Percentiles rank a stretch among this genome's conserved stretches.
These are phyloP conservation scores for Beauveria brongniartii DNA, from an alignment of 2,329 filamentous ascomycete genomes.

Conservation along the genomic window DNA sequence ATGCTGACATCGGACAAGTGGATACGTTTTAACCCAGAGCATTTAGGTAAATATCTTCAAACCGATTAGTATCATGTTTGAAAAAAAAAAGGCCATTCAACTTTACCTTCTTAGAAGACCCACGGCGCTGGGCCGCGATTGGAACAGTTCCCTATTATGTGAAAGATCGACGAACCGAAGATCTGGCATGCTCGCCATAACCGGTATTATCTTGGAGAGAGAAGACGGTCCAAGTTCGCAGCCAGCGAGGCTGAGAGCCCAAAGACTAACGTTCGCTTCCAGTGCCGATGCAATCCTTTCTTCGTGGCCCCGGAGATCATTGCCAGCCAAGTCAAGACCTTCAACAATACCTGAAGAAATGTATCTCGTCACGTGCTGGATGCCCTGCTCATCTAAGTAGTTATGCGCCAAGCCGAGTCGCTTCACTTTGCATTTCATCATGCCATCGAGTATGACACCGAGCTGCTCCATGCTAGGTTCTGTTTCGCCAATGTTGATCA, in stretches of 20 bases:
- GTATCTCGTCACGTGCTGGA: slow-evolving; percentile 70
- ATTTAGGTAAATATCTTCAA: slow-evolving; percentile 64
- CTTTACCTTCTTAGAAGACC: slow-evolving; percentile 64
- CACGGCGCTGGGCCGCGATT: slow-evolving; percentile 63
- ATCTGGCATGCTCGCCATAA: slow-evolving; percentile 58
- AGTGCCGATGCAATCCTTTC: slow-evolving; percentile 45
- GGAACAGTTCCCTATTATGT: slow-evolving; percentile 77
- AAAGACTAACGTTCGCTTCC: slow-evolving; percentile 51
- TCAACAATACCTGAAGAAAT: slow-evolving; percentile 71
- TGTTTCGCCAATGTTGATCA: slow-evolving; percentile 77
- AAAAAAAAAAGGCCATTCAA: background rate
- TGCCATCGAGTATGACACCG: slow-evolving; percentile 68
- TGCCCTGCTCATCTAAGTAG: slow-evolving; percentile 61
- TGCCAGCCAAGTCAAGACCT: slow-evolving; percentile 82
- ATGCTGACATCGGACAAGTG: slow-evolving; percentile 81
- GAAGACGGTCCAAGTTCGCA: slow-evolving; percentile 71
- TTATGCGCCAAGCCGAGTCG: slow-evolving; percentile 81
- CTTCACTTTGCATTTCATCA: slow-evolving; percentile 68
- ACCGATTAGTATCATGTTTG: background rate
- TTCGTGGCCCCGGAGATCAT: slow-evolving; percentile 55
- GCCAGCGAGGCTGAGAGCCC: slow-evolving; percentile 77
- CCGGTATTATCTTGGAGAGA: slow-evolving; percentile 67
- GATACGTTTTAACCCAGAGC: slow-evolving; percentile 70
- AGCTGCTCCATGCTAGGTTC: slow-evolving; percentile 64
- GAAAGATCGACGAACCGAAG: slow-evolving; percentile 89